These are phyloP conservation scores for Lactifluus pinguis DNA, from an alignment of 768 basidiomycete genomes.

Conservation along the genomic window DNA sequence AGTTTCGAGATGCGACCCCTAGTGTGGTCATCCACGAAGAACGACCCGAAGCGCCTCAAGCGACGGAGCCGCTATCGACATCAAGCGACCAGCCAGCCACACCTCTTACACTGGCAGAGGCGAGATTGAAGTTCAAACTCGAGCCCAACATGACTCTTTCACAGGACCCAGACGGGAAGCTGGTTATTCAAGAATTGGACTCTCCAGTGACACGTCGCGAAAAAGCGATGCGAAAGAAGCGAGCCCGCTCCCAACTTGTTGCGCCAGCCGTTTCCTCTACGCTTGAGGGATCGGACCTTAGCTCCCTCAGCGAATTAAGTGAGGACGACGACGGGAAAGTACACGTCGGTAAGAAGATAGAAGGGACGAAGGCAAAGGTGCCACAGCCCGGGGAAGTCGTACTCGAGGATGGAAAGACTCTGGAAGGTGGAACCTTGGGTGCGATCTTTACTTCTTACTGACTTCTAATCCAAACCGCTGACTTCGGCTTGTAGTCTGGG, in stretches of 20 bases:
- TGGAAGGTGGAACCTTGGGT: slow-evolving; percentile 63
- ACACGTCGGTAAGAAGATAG: not conserved
- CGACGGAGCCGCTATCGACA: not conserved
- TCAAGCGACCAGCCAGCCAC: not conserved
- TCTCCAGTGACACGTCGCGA: slow-evolving; percentile 58
- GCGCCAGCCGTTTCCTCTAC: slow-evolving; percentile 10
- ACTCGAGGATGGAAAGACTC: slow-evolving; percentile 28
- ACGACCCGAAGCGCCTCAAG: not conserved
- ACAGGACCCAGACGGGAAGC: slow-evolving; percentile 35
- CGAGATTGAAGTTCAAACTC: slow-evolving; percentile 2
- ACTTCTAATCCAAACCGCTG: not conserved
- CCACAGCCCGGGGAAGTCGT: slow-evolving; percentile 27
- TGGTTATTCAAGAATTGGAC: slow-evolving; percentile 65
- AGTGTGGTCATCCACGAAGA: not conserved
- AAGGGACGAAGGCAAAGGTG: slow-evolving; percentile 5
- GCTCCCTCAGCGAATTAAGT: slow-evolving; percentile 15
- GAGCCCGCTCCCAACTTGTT: slow-evolving; percentile 12
- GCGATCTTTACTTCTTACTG: slow-evolving; percentile 19
- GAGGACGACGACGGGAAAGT: slow-evolving; percentile 12
- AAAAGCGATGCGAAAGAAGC: slow-evolving; percentile 41
- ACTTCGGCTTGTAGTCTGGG: slow-evolving; percentile 55
- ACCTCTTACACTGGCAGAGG: slow-evolving; percentile 6
- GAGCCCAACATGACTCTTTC: slow-evolving; percentile 20
- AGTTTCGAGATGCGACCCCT: not conserved
- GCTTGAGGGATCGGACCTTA: slow-evolving; percentile 13